Conservation (phyloP, 495 filamentous ascomycete genomes). For the Xylaria castorea region DNA sequence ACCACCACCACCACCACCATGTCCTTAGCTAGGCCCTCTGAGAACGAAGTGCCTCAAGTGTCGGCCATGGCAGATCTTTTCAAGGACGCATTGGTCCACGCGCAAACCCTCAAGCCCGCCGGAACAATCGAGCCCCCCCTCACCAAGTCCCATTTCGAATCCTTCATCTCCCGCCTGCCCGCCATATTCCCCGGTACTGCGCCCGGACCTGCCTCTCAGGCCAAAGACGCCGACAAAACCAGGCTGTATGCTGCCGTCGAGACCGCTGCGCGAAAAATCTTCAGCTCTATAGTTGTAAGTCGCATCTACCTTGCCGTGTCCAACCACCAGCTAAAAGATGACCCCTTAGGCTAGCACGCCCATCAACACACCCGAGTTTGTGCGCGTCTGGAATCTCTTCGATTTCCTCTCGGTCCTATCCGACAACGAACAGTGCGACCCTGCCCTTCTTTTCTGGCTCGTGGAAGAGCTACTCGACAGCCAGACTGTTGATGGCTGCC, state of each 20-base stretch:
- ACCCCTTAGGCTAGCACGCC: slow-evolving; percentile 64
- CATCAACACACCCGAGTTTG: slow-evolving; percentile 77
- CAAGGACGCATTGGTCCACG: slow-evolving; percentile 66
- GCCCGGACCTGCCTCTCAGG: slow-evolving; percentile 24
- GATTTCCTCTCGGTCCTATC: slow-evolving; percentile 88
- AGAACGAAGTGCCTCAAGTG: slow-evolving; percentile 63
- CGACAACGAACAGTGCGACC: slow-evolving; percentile 83
- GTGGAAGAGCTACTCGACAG: slow-evolving; percentile 96
- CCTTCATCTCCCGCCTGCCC: slow-evolving; percentile 51
- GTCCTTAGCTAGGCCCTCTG: slow-evolving; percentile 46
- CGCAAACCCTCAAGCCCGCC: slow-evolving; percentile 68
- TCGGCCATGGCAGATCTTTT: slow-evolving; percentile 62
- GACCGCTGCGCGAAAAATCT: slow-evolving; percentile 76
- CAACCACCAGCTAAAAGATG: slow-evolving; percentile 19
- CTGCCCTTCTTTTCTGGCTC: slow-evolving; percentile 83
- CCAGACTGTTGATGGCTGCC: slow-evolving; percentile 89
- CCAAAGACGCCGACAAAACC: slow-evolving; percentile 45
- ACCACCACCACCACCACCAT: slow-evolving; percentile 35
- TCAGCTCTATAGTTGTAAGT: slow-evolving; percentile 76
- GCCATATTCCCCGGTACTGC: slow-evolving; percentile 40
- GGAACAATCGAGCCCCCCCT: slow-evolving; percentile 80
- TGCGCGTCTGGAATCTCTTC: slow-evolving; percentile 88
- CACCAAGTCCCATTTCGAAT: slow-evolving; percentile 63
- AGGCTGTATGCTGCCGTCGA: slow-evolving; percentile 72
- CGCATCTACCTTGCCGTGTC: slow-evolving; percentile 15